A percentile compares a stretch with the other conserved stretches of the same genome.
Evolutionary conservation across 768 basidiomycete species (phyloP).

Genomic region (Trametes sanguinea): DNA sequence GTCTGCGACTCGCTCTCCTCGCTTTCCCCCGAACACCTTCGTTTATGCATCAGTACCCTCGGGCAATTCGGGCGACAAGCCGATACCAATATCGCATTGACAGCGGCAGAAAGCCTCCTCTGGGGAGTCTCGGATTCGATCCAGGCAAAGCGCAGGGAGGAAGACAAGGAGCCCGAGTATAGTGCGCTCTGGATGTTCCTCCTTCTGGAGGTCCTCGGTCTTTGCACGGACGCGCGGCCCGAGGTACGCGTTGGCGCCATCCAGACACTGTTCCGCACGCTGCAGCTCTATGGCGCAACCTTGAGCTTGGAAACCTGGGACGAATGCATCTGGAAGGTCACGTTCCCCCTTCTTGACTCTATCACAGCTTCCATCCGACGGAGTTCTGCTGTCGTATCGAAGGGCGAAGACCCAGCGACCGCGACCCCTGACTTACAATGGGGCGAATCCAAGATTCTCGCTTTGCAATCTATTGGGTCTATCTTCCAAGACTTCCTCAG

Average conservation of each 20-base stretch:
- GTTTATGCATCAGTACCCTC: conserved; percentile 86
- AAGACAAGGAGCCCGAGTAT: conserved; percentile 66
- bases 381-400: conserved; percentile 15
- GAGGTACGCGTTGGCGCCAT: conserved; percentile 94
- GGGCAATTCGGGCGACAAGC: conserved; percentile 90
- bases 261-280: conserved; percentile 90
- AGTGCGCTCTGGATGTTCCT: conserved; percentile 94
- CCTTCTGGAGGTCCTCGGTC: conserved; percentile 75
- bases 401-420: conserved; percentile 16
- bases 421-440: conserved; percentile 51
- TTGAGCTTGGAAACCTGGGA: conserved; percentile 85
- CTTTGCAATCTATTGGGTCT: conserved; percentile 79
- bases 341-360: conserved; percentile 82
- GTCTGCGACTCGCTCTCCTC: conserved; percentile 91
- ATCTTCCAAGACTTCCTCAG: conserved; percentile 82
- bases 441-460: conserved; percentile 88
- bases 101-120: conserved; percentile 87
- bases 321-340: conserved; percentile 87
- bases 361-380: conserved; percentile 59
- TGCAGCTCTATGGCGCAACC: conserved; percentile 91
- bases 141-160: conserved; percentile 74
- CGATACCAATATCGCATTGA: conserved; percentile 95
- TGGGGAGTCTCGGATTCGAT: conserved; percentile 98
- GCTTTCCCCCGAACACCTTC: conserved; percentile 78
- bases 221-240: conserved; percentile 79